Conservation (phyloP, 2,329 filamentous ascomycete species). For the Hortaea werneckii region DNA sequence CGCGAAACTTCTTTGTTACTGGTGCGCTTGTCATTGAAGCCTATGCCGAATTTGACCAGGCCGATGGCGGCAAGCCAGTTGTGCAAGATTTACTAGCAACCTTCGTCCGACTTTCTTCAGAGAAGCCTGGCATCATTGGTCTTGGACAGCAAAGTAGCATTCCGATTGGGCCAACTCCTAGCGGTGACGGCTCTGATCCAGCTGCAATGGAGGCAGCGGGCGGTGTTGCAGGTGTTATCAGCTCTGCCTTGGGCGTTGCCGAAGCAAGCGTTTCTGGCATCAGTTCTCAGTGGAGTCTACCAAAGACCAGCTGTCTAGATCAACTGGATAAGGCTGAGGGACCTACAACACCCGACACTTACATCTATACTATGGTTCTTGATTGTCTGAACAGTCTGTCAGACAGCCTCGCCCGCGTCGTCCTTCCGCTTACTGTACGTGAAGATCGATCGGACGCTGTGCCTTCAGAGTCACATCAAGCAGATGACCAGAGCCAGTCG, state of each 20-base stretch:
- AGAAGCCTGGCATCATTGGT: constrained; percentile 81
- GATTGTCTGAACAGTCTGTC: constrained; percentile 84
- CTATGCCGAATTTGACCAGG: constrained; percentile 68
- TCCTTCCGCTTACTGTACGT: constrained; percentile 80
- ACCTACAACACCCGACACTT: constrained; percentile 77
- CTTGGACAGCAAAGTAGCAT: constrained; percentile 81
- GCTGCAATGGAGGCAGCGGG: constrained; percentile 74
- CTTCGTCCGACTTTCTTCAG: constrained; percentile 85
- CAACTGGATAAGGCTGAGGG: constrained; percentile 87
- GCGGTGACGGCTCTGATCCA: constrained; percentile 57
- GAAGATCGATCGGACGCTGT: constrained; percentile 46
- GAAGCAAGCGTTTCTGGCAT: constrained; percentile 63
- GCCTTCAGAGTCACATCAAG: constrained; percentile 1
- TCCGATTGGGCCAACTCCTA: constrained; percentile 52
- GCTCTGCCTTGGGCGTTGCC: constrained; percentile 56
- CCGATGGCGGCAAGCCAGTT: constrained; percentile 62
- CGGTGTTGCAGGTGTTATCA: constrained; percentile 79
- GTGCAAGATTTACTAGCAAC: constrained; percentile 74
- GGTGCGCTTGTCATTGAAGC: constrained; percentile 67
- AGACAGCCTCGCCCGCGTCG: constrained; percentile 85
- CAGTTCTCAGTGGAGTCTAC: constrained; percentile 81
- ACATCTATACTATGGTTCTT: constrained; percentile 80
- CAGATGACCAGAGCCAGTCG: neutral
- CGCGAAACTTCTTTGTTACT: constrained; percentile 76
- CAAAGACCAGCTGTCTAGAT: constrained; percentile 81